These are phyloP conservation scores for Daldinia caldariorum DNA, from an alignment of 495 filamentous ascomycete species.

Conservation along the genomic window DNA sequence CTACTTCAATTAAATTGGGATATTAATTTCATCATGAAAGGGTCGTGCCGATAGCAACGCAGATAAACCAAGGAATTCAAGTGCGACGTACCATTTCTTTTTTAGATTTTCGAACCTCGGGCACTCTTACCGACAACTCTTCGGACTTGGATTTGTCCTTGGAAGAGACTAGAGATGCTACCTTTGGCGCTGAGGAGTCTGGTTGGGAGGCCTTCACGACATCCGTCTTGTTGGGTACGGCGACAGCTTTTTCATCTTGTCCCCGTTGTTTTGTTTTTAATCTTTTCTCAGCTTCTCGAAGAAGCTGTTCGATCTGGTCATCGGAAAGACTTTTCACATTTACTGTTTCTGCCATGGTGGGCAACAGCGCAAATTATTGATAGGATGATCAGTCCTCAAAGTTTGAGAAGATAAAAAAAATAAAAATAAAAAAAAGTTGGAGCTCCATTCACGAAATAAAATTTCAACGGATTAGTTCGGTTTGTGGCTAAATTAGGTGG, in stretches of 20 bases:
- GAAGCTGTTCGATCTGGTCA: constrained; percentile 45
- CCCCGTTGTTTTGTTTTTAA: constrained; percentile 42
- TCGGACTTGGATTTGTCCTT: constrained; percentile 39
- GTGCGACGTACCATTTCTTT: constrained; percentile 55
- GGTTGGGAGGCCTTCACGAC: constrained; percentile 26
- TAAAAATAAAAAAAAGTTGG: constrained; percentile 26
- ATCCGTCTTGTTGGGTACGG: constrained; percentile 22
- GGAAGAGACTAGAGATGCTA: constrained; percentile 14
- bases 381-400: not conserved
- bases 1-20: constrained; percentile 57
- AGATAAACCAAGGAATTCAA: not conserved
- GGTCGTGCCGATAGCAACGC: constrained; percentile 1
- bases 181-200: constrained; percentile 21
- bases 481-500: constrained; percentile 12
- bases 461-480: constrained; percentile 17
- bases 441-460: constrained; percentile 21
- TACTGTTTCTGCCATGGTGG: constrained; percentile 37
- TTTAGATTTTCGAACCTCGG: constrained; percentile 47
- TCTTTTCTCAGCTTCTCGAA: constrained; percentile 45
- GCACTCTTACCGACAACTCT: constrained; percentile 54
- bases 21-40: constrained; percentile 56
- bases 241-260: constrained; percentile 32
- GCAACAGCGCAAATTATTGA: constrained; percentile 11
- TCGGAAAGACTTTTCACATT: constrained; percentile 35
- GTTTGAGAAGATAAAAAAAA: constrained; percentile 5